Evolutionary conservation across 2,329 filamentous ascomycete species (phyloP).

Genomic region (Aureobasidium namibiae): DNA sequence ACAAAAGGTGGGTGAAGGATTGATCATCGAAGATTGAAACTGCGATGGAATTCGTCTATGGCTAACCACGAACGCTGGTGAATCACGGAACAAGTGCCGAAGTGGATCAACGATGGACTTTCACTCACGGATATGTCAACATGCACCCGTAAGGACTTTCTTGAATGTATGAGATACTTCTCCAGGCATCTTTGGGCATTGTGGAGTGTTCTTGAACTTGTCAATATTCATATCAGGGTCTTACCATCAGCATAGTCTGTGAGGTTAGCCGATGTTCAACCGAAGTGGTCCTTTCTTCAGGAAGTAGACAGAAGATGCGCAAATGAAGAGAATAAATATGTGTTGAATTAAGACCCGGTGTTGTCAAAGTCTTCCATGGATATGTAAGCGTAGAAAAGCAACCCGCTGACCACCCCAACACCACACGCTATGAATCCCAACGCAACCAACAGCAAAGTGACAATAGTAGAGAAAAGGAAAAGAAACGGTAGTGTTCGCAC

Average conservation of each 20-base stretch:
- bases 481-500: neutral
- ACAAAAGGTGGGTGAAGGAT: too few relatives aligned
- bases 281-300: neutral
- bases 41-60: too few relatives aligned
- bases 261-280: neutral
- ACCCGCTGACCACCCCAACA: neutral
- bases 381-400: neutral
- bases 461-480: neutral
- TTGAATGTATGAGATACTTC: too few relatives aligned
- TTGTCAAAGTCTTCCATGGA: neutral
- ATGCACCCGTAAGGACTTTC: neutral
- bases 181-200: too few relatives aligned
- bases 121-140: neutral
- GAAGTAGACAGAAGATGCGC: too few relatives aligned
- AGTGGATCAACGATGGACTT: too few relatives aligned
- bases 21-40: too few relatives aligned
- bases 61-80: too few relatives aligned
- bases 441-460: neutral
- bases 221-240: neutral
- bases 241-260: neutral
- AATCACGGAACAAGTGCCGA: too few relatives aligned
- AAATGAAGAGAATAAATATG: neutral
- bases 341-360: neutral
- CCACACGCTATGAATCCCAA: neutral
- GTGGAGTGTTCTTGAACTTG: neutral